A percentile compares a stretch with the other conserved stretches of the same genome.
Evolutionary conservation across 1,139 yeast species (phyloP).

Genomic region (Suhomyces bokatorum): DNA sequence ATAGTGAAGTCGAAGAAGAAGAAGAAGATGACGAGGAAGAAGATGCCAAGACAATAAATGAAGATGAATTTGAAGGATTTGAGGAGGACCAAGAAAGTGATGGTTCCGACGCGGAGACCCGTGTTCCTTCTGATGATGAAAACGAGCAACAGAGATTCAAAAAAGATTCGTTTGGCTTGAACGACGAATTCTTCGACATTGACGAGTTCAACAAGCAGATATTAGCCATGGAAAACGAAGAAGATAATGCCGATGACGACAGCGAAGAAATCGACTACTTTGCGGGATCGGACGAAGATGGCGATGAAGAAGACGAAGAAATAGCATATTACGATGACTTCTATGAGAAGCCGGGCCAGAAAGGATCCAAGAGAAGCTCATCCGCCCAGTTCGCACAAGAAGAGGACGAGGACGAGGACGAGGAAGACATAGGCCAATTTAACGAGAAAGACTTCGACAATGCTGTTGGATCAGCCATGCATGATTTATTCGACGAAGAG

Average conservation of each 20-base stretch:
- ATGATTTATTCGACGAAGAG: slow-evolving; percentile 62
- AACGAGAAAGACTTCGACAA: slow-evolving; percentile 51
- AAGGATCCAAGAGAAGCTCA: slow-evolving; percentile 16
- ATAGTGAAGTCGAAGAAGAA: slow-evolving; percentile 21
- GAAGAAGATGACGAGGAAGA: slow-evolving; percentile 16
- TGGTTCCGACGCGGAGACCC: slow-evolving; percentile 19
- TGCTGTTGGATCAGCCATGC: slow-evolving; percentile 57
- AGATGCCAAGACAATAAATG: slow-evolving; percentile 19
- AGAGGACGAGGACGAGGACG: slow-evolving; percentile 34
- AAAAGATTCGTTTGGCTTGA: slow-evolving; percentile 65
- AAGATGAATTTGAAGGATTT: slow-evolving; percentile 13
- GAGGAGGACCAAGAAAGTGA: slow-evolving; percentile 21
- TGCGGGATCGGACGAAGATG: slow-evolving; percentile 54
- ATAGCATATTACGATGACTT: slow-evolving; percentile 74
- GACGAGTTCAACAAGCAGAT: slow-evolving; percentile 85
- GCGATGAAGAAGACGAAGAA: slow-evolving; percentile 62
- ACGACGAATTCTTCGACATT: slow-evolving; percentile 82
- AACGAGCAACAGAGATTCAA: slow-evolving; percentile 14
- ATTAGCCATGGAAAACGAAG: slow-evolving; percentile 63
- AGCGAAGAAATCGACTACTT: slow-evolving; percentile 66
- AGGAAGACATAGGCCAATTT: slow-evolving; percentile 36
- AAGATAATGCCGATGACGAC: slow-evolving; percentile 34
- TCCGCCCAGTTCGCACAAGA: slow-evolving; percentile 21
- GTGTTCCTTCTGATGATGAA: slow-evolving; percentile 15
- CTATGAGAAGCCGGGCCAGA: slow-evolving; percentile 55